These are phyloP conservation scores for Neurospora intermedia DNA, from an alignment of 495 filamentous ascomycete genomes.

Conservation along the genomic window DNA sequence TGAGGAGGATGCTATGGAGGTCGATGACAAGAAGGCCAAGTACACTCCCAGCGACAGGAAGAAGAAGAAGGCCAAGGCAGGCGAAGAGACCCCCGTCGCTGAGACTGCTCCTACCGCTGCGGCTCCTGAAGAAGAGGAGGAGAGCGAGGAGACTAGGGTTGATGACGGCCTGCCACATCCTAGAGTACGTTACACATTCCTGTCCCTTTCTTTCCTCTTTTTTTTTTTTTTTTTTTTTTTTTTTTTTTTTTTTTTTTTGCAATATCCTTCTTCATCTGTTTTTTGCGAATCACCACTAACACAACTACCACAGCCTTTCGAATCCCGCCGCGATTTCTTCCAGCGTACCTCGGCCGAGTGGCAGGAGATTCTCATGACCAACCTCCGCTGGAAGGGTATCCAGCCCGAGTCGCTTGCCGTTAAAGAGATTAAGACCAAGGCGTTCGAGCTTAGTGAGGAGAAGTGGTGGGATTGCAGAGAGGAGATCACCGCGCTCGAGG, in stretches of 20 bases:
- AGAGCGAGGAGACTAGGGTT: slow-evolving; percentile 36
- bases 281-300: slow-evolving; percentile 17
- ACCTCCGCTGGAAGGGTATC: slow-evolving; percentile 46
- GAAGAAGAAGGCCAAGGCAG: slow-evolving; percentile 29
- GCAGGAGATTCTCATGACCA: slow-evolving; percentile 73
- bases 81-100: slow-evolving; percentile 22
- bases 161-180: slow-evolving; percentile 53
- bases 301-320: slow-evolving; percentile 66
- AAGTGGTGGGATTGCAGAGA: slow-evolving; percentile 99
- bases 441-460: slow-evolving; percentile 81
- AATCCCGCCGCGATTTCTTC: slow-evolving; percentile 87
- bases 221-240: no score
- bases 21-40: slow-evolving; percentile 22
- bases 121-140: slow-evolving; percentile 31
- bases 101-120: slow-evolving; percentile 23
- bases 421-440: slow-evolving; percentile 84
- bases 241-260: no score
- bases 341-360: slow-evolving; percentile 75
- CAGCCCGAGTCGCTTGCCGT: slow-evolving; percentile 53
- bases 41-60: slow-evolving; percentile 33
- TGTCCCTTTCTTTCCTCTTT: not conserved
- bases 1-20: slow-evolving; percentile 46
- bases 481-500: slow-evolving; percentile 84
- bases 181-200: slow-evolving; percentile 23
- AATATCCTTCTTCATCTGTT: no score